Conservation (phyloP, 352 stramenopile genomes). For the Thalassiosira oceanica region DNA sequence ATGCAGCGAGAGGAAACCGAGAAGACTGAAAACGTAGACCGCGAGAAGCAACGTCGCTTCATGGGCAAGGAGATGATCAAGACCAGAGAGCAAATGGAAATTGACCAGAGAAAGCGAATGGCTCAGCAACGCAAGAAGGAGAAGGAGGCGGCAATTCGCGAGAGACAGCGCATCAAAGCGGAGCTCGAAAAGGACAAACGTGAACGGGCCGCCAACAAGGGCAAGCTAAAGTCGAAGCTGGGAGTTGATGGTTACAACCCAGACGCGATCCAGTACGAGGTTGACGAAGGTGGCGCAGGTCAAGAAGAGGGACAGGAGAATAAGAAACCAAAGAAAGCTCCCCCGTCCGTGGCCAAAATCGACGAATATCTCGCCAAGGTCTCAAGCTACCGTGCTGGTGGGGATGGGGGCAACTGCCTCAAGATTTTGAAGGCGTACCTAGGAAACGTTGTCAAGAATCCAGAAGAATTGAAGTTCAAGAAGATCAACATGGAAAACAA, state of each 20-base stretch:
- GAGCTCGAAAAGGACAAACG: slow-evolving; percentile 77
- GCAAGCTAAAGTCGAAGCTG: slow-evolving; percentile 65
- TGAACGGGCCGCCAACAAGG: slow-evolving; percentile 70
- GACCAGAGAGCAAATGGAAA: slow-evolving; percentile 74
- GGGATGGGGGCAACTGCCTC: slow-evolving; percentile 74
- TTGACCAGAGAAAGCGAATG: slow-evolving; percentile 63
- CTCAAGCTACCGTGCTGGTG: slow-evolving; percentile 69
- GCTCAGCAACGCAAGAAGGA: slow-evolving; percentile 53
- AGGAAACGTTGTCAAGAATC: slow-evolving; percentile 72
- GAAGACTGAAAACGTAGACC: slow-evolving; percentile 68
- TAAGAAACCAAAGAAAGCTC: slow-evolving; percentile 46
- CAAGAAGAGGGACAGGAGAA: slow-evolving; percentile 8
- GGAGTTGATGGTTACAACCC: slow-evolving; percentile 78
- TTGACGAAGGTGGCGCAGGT: slow-evolving; percentile 13
- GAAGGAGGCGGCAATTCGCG: slow-evolving; percentile 61
- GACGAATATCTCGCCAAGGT: slow-evolving; percentile 80
- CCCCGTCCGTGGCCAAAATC: slow-evolving; percentile 60
- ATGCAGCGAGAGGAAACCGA: slow-evolving; percentile 65
- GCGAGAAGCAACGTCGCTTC: slow-evolving; percentile 73
- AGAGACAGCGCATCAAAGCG: slow-evolving; percentile 68
- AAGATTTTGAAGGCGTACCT: slow-evolving; percentile 75
- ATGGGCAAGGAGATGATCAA: slow-evolving; percentile 79
- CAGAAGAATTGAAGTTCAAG: slow-evolving; percentile 69
- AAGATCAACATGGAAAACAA: slow-evolving; percentile 81
- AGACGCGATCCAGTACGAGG: slow-evolving; percentile 76